These are phyloP conservation scores for Colletotrichum camelliae DNA, from an alignment of 2,329 filamentous ascomycete genomes.

Conservation along the genomic window DNA sequence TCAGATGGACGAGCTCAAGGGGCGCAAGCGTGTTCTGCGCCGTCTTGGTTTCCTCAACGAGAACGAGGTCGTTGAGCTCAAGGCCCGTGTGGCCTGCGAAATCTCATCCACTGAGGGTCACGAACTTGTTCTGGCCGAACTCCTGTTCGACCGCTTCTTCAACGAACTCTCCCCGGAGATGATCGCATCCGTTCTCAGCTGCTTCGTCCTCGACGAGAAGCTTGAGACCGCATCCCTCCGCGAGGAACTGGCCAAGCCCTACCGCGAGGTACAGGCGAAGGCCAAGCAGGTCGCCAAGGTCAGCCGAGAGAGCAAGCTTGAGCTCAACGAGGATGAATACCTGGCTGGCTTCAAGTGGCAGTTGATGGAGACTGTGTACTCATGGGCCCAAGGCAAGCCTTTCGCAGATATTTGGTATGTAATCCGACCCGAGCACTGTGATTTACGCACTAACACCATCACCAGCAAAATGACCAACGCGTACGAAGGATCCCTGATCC, in stretches of 20 bases:
- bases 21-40: slow-evolving; percentile 91
- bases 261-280: slow-evolving; percentile 84
- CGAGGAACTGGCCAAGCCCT: slow-evolving; percentile 87
- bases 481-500: slow-evolving; percentile 95
- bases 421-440: background rate
- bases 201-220: slow-evolving; percentile 98
- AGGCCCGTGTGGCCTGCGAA: slow-evolving; percentile 96
- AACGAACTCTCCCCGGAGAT: slow-evolving; percentile 91
- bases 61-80: slow-evolving; percentile 92
- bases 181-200: slow-evolving; percentile 84
- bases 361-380: slow-evolving; percentile 94
- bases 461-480: slow-evolving; percentile 97
- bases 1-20: slow-evolving; percentile 95
- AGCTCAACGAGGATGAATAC: slow-evolving; percentile 95
- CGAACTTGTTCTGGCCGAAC: slow-evolving; percentile 88
- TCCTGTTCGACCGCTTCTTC: slow-evolving; percentile 97
- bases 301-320: slow-evolving; percentile 90
- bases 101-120: slow-evolving; percentile 92
- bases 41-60: slow-evolving; percentile 97
- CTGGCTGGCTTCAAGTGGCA: slow-evolving; percentile 89
- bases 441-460: background rate
- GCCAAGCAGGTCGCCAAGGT: slow-evolving; percentile 91
- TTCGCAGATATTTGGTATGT: slow-evolving; percentile 96
- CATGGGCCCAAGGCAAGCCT: slow-evolving; percentile 88
- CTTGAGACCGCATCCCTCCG: slow-evolving; percentile 78